phyloP scores from a whole-genome alignment of 2,329 filamentous ascomycete genomes.

The Xylariaceae sp. region DNA sequence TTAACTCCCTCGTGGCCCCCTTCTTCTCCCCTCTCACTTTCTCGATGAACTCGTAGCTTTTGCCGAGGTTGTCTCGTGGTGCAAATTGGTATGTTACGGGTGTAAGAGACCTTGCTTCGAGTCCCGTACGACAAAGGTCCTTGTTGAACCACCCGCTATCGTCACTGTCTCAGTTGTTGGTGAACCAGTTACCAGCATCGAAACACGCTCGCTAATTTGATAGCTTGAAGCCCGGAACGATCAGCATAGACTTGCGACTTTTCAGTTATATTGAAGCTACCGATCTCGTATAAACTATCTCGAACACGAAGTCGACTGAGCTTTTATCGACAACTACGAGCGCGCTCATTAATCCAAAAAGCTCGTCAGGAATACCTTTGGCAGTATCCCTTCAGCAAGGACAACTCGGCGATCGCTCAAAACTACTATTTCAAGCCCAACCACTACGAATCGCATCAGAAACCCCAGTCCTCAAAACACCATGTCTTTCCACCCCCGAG shows the following conservation, averaged over 20 bases:
- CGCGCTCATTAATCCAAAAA: neutral
- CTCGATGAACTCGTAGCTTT: constrained; percentile 1
- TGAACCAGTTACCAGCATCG: constrained; percentile 15
- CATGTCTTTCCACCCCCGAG: constrained; percentile 28
- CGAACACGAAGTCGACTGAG: constrained; percentile 2
- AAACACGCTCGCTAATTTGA: constrained; percentile 19
- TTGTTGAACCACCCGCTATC: constrained; percentile 24
- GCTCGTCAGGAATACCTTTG: neutral
- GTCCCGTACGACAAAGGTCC: constrained; percentile 21
- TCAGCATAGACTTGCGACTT: neutral
- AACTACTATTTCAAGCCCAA: neutral
- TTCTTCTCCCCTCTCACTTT: neutral
- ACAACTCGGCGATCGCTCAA: constrained; percentile 1
- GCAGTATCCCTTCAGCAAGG: neutral
- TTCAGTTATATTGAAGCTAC: neutral
- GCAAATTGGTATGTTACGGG: constrained; percentile 11
- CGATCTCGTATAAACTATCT: constrained; percentile 1
- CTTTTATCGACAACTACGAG: constrained; percentile 1
- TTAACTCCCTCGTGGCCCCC: constrained; percentile 1
- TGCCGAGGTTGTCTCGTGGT: constrained; percentile 10
- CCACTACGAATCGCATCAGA: neutral
- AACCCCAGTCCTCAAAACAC: neutral
- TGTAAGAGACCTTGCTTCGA: constrained; percentile 12
- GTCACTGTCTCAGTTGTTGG: constrained; percentile 17
- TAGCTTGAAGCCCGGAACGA: constrained; percentile 5